Conservation (phyloP, 1,139 yeast genomes). For the Lodderomyces beijingensis region DNA sequence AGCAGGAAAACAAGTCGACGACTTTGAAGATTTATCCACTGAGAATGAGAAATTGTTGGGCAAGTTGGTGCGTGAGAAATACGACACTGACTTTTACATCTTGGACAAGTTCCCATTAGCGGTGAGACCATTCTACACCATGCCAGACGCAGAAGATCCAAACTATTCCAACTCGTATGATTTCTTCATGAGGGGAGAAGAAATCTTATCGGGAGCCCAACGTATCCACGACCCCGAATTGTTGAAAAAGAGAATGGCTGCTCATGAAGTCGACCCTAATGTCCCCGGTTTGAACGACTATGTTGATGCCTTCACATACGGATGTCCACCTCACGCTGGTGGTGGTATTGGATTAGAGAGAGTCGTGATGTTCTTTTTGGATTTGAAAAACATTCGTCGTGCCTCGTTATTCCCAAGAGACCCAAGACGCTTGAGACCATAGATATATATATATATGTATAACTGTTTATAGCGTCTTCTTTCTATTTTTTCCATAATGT, state of each 20-base stretch:
- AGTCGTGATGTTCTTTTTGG: slow-evolving; percentile 96
- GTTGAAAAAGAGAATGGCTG: slow-evolving; percentile 74
- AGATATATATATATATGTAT: too few relatives aligned
- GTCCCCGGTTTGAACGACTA: slow-evolving; percentile 85
- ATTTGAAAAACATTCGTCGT: slow-evolving; percentile 93
- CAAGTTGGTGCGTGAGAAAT: slow-evolving; percentile 83
- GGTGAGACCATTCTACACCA: slow-evolving; percentile 96
- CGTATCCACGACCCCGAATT: slow-evolving; percentile 93
- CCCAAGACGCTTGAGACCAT: slow-evolving; percentile 91
- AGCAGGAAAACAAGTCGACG: slow-evolving; percentile 79
- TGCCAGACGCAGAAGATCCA: slow-evolving; percentile 95
- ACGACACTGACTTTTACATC: slow-evolving; percentile 95
- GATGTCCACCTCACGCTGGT: slow-evolving; percentile 99
- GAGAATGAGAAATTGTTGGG: slow-evolving; percentile 95
- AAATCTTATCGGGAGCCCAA: slow-evolving; percentile 97
- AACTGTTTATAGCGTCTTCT: too few relatives aligned
- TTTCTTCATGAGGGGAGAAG: slow-evolving; percentile 99
- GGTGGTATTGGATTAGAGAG: slow-evolving; percentile 99
- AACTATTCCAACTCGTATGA: slow-evolving; percentile 93
- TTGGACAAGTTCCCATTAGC: slow-evolving; percentile 97
- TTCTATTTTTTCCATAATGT: too few relatives aligned
- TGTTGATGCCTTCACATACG: slow-evolving; percentile 86
- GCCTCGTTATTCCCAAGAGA: slow-evolving; percentile 99
- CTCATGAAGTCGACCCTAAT: slow-evolving; percentile 76
- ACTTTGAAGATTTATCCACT: slow-evolving; percentile 85